A percentile compares a stretch with the other conserved stretches of the same genome.
These are phyloP conservation scores for Didymella pomorum DNA, from an alignment of 2,329 filamentous ascomycete genomes.

Conservation along the genomic window DNA sequence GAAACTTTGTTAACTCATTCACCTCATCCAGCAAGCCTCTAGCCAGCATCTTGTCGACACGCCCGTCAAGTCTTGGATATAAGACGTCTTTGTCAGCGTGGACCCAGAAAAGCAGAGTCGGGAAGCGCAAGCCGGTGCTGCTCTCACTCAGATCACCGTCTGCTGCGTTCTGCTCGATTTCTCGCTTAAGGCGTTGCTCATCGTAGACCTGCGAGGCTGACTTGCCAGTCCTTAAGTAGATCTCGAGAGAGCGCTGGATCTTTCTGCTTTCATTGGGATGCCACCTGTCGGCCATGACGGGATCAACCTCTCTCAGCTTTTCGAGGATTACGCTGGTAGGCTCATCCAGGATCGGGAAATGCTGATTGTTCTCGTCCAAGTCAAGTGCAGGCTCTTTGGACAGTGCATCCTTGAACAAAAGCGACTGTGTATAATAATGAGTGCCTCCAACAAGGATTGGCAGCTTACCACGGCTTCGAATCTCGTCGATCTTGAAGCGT, in stretches of 20 bases:
- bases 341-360: constrained; percentile 74
- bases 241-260: constrained; percentile 87
- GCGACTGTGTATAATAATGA: constrained; percentile 90
- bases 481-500: constrained; percentile 71
- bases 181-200: constrained; percentile 65
- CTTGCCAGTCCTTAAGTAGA: constrained; percentile 82
- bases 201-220: constrained; percentile 87
- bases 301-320: constrained; percentile 81
- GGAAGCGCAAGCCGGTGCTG: constrained; percentile 55
- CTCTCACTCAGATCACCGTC: constrained; percentile 2
- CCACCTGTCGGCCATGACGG: constrained; percentile 88
- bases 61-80: constrained; percentile 72
- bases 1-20: constrained; percentile 59
- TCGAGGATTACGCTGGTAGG: constrained; percentile 75
- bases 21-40: constrained; percentile 71
- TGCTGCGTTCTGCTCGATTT: constrained; percentile 32
- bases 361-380: constrained; percentile 31
- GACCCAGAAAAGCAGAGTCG: constrained; percentile 84
- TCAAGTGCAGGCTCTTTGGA: constrained; percentile 57
- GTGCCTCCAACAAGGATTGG: constrained; percentile 94
- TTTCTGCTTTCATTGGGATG: constrained; percentile 93
- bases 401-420: constrained; percentile 80
- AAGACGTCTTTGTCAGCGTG: constrained; percentile 76
- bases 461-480: constrained; percentile 77
- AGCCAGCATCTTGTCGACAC: constrained; percentile 85